Evolutionary conservation across 2,329 filamentous ascomycete genomes (phyloP), one percentile per base, ranked within the genome.

Genomic region (Trichoderma lentiforme): DNA sequence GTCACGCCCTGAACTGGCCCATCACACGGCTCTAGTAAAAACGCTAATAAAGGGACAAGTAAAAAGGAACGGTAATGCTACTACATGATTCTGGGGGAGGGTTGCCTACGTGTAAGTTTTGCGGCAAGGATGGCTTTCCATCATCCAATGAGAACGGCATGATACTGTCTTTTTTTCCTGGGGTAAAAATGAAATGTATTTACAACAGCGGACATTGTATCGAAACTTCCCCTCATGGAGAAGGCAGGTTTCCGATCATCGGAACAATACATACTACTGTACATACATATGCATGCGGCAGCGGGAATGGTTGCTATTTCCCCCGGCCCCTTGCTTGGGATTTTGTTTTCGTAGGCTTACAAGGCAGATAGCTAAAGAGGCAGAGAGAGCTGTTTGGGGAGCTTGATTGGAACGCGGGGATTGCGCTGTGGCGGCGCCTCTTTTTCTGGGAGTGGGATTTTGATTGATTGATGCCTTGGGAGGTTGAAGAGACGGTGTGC

Each of bases 361-460:
- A 67, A 67, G 64, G 64, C 64, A 67, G 51, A 67, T 39, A 21
- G n/a, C 30, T 18, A 43, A 8, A 5, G 43, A 7, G 18, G 28
- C 21, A 14, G 62, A 12, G 8, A 18, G 51, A 28, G 28, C 12
- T 39, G 26, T n/a, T 28, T n/a, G 15, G 15, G 32, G 24, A 9
- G 15, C 15, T 36, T 67, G 64, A 67, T 67, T 67, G 64, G 64
- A 26, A 57, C 32, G 64, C 24, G 32, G 32, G 28, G 51, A 32
- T 30, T 36, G 51, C 24, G 28, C 24, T 43, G 64, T 67, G 64
- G 64, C 64, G 64, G 64, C 64, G 64, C 64, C 64, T 67, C 64
- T 57, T 67, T 67, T 18, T n/a, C 15, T 15, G 18, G 57, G 28
- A 56, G 28, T 26, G 28, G 28, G 5, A 18, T 30, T 57, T 4